A percentile compares a stretch with the other conserved stretches of the same genome.
Conservation (phyloP, 495 filamentous ascomycete species). For the Lentithecium fluviatile region DNA sequence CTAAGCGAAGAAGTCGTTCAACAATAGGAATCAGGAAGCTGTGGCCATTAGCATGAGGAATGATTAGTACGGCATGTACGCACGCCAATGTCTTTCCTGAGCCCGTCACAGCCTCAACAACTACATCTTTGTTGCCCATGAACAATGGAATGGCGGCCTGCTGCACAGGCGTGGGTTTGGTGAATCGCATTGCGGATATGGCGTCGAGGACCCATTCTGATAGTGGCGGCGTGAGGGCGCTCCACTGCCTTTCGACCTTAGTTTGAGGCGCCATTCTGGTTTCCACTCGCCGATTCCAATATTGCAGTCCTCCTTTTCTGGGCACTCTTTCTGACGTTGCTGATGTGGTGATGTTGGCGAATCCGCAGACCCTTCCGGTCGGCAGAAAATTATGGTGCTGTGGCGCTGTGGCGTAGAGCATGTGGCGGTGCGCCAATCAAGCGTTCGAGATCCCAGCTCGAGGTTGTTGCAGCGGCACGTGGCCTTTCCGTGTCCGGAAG, state of each 20-base stretch:
- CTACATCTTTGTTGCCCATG: constrained; percentile 91
- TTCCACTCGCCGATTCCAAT: neutral
- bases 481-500: constrained; percentile 1
- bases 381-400: constrained; percentile 14
- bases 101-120: constrained; percentile 94
- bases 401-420: constrained; percentile 14
- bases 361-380: neutral
- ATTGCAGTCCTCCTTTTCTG: neutral
- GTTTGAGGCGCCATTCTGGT: constrained; percentile 26
- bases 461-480: constrained; percentile 4
- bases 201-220: constrained; percentile 90
- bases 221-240: constrained; percentile 71
- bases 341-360: neutral
- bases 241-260: constrained; percentile 63
- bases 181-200: constrained; percentile 78
- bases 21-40: constrained; percentile 81
- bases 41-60: neutral
- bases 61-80: neutral
- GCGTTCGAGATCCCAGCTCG: too few relatives aligned
- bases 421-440: constrained; percentile 5
- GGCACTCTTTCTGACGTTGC: neutral
- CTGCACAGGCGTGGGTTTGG: constrained; percentile 89
- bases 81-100: constrained; percentile 85
- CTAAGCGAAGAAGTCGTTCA: constrained; percentile 73
- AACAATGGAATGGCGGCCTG: constrained; percentile 91